Conservation (phyloP, 768 basidiomycete species). For the Calocybe gangraenosa region DNA sequence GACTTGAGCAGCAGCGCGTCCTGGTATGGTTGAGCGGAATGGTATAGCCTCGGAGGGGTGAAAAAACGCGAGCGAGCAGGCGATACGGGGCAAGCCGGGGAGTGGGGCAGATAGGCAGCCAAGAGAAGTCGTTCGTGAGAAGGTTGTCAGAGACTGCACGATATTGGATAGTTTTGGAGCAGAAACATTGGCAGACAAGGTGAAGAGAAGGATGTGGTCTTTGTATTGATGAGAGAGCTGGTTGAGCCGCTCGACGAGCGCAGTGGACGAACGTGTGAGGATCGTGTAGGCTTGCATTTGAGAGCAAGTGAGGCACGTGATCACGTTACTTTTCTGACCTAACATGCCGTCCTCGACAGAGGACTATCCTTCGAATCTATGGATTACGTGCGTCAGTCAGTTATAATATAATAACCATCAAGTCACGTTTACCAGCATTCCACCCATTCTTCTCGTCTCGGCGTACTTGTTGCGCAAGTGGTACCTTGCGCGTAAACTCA, state of each 20-base stretch:
- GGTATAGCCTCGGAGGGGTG: conserved; percentile 36
- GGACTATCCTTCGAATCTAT: conserved; percentile 37
- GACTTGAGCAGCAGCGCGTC: conserved; percentile 55
- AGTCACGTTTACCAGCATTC: conserved; percentile 28
- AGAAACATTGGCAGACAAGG: conserved; percentile 41
- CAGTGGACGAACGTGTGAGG: conserved; percentile 31
- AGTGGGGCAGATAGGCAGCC: conserved; percentile 63
- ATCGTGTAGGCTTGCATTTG: conserved; percentile 36
- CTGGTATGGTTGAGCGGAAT: conserved; percentile 64
- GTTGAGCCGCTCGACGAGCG: conserved; percentile 30
- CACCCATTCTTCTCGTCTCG: conserved; percentile 38
- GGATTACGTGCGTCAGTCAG: conserved; percentile 36
- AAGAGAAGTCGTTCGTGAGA: conserved; percentile 38
- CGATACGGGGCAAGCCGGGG: conserved; percentile 26
- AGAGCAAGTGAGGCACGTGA: conserved; percentile 11
- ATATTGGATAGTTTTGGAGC: conserved; percentile 34
- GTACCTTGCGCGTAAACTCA: conserved; percentile 42
- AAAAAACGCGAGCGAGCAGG: conserved; percentile 59
- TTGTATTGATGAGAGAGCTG: conserved; percentile 25
- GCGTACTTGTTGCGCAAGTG: conserved; percentile 45
- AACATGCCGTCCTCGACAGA: conserved; percentile 14
- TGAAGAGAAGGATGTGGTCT: conserved; percentile 42
- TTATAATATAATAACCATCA: background rate
- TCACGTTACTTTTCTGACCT: conserved; percentile 4
- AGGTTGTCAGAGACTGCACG: conserved; percentile 33